phyloP scores from a whole-genome alignment of 225 moss, liverwort and hornwort species.

The Straminergon stramineum region DNA sequence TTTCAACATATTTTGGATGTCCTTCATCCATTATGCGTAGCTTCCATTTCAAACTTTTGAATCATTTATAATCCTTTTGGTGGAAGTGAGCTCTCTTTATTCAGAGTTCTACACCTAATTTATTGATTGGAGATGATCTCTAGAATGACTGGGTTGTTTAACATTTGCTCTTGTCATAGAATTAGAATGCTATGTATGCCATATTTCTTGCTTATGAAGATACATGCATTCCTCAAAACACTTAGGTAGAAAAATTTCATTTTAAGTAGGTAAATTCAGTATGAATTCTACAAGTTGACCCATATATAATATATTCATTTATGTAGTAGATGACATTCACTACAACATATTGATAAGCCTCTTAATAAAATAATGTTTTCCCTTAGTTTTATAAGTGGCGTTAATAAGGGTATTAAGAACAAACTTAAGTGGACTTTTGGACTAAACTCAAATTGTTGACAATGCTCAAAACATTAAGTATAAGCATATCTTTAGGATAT shows the following conservation, averaged over 20 bases:
- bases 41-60: neutral
- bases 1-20: too few species aligned
- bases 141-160: accelerated
- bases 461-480: accelerated
- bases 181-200: neutral
- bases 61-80: neutral
- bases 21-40: neutral
- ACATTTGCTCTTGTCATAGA: neutral
- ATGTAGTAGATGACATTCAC: neutral
- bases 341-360: accelerated
- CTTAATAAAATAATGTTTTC: neutral
- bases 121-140: neutral
- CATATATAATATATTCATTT: accelerated
- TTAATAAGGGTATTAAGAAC: neutral
- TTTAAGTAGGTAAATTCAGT: neutral
- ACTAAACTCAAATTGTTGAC: neutral
- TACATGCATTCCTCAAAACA: neutral
- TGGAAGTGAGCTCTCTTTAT: neutral
- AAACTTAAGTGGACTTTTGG: neutral
- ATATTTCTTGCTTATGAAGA: too few species aligned
- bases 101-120: neutral
- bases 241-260: accelerated
- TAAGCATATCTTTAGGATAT: neutral
- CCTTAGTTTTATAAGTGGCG: neutral
- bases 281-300: neutral